Evolutionary conservation across 2,329 filamentous ascomycete genomes (phyloP).

Genomic region (Chaetomium globosum): DNA sequence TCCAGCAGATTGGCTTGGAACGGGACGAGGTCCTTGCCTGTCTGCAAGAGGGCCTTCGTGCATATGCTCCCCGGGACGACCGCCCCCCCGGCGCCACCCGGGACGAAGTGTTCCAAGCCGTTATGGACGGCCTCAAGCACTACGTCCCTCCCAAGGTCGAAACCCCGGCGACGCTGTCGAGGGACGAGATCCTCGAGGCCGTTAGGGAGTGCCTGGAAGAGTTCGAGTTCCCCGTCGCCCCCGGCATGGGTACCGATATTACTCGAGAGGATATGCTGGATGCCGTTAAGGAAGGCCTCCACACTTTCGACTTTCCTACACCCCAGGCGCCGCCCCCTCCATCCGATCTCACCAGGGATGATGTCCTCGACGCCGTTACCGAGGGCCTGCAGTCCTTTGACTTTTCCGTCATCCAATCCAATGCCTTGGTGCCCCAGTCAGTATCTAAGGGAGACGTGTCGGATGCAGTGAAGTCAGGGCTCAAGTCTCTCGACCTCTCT

Average conservation of each 20-base stretch:
- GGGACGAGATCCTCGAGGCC: conserved; percentile 80
- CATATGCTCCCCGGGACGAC: conserved; percentile 64
- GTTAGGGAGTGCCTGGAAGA: conserved; percentile 86
- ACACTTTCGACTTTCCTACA: conserved; percentile 51
- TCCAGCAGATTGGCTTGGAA: conserved; percentile 87
- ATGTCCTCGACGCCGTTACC: conserved; percentile 36
- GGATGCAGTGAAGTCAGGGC: conserved; percentile 34
- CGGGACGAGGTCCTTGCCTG: conserved; percentile 87
- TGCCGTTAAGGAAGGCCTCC: conserved; percentile 64
- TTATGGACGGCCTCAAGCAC: conserved; percentile 82
- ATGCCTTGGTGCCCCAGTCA: conserved; percentile 31
- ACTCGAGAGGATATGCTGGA: conserved; percentile 65
- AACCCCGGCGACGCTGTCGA: conserved; percentile 68
- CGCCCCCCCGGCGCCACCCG: conserved; percentile 66
- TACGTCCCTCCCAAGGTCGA: conserved; percentile 75
- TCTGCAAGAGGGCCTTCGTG: conserved; percentile 79
- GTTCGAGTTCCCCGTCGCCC: conserved; percentile 72
- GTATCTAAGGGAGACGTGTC: conserved; percentile 34
- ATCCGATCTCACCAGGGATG: conserved; percentile 30
- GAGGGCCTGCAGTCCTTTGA: conserved; percentile 35
- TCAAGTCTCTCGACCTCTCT: conserved; percentile 42
- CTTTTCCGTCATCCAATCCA: conserved; percentile 32
- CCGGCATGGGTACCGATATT: conserved; percentile 56
- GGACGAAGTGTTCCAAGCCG: conserved; percentile 81
- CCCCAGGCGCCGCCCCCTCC: conserved; percentile 12